Percentiles rank a stretch among this genome's conserved stretches.
These are phyloP conservation scores for Globisporangium heterothallicum DNA, from an alignment of 352 stramenopile species.

Conservation along the genomic window DNA sequence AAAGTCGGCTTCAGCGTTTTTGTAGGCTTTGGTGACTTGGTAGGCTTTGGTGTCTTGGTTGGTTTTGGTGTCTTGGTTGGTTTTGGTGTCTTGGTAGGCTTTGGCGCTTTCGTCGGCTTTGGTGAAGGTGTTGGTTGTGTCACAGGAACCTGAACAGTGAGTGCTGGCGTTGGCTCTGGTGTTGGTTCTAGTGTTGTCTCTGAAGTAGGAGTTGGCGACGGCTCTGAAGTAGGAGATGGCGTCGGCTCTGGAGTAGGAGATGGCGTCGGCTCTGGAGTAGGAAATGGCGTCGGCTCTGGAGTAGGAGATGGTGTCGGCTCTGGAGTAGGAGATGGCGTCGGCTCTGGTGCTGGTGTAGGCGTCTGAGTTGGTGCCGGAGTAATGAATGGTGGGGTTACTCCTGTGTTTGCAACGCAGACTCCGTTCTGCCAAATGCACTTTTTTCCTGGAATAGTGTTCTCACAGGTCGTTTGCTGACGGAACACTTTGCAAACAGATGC, in stretches of 20 bases:
- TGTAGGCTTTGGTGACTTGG: background rate
- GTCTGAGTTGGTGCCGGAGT: background rate
- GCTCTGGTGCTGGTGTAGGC: background rate
- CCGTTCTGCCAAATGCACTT: slow-evolving; percentile 21
- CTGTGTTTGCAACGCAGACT: slow-evolving; percentile 15
- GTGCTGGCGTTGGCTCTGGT: background rate
- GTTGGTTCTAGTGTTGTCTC: background rate
- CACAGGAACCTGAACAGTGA: no score
- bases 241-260: background rate
- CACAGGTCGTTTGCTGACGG: slow-evolving; percentile 20
- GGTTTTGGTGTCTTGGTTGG: background rate
- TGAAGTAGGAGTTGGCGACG: background rate
- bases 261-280: background rate
- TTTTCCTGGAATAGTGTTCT: slow-evolving; percentile 22
- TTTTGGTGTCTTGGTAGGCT: background rate
- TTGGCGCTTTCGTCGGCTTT: slow-evolving; percentile 1
- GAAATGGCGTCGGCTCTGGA: background rate
- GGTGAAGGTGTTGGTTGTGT: background rate
- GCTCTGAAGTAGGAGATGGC: background rate
- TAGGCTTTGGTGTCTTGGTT: background rate
- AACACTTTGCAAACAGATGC: slow-evolving; percentile 25
- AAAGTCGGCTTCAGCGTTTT: background rate
- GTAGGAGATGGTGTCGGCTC: background rate
- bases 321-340: background rate
- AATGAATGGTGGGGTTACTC: background rate